These are phyloP conservation scores for Stylonectria norvegica DNA, from an alignment of 2,329 filamentous ascomycete genomes.

Conservation along the genomic window DNA sequence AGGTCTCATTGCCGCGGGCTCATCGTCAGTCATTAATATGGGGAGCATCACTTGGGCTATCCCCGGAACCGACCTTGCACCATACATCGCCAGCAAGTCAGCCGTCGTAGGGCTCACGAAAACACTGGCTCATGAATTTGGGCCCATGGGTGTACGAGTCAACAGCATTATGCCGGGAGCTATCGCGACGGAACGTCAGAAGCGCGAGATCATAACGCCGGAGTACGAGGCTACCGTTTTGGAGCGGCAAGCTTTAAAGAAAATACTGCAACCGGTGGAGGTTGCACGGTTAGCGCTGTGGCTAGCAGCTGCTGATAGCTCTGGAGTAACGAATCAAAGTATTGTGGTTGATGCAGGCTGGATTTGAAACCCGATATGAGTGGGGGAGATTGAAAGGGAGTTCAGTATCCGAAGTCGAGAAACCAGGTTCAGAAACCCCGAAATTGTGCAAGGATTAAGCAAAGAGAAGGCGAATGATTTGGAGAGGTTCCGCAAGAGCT, in stretches of 20 bases:
- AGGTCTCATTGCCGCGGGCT: slow-evolving; percentile 44
- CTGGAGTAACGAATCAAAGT: slow-evolving; percentile 43
- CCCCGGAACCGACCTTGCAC: slow-evolving; percentile 41
- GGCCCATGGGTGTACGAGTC: slow-evolving; percentile 44
- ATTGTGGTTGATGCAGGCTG: slow-evolving; percentile 35
- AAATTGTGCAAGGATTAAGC: no score
- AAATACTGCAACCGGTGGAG: slow-evolving; percentile 39
- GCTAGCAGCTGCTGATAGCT: slow-evolving; percentile 44
- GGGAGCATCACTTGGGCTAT: slow-evolving; percentile 48
- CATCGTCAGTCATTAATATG: slow-evolving; percentile 54
- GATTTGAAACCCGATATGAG: slow-evolving; percentile 7
- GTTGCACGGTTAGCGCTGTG: slow-evolving; percentile 46
- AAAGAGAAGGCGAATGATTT: no score
- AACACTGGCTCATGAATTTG: slow-evolving; percentile 52
- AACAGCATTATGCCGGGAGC: slow-evolving; percentile 50
- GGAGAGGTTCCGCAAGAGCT: no score
- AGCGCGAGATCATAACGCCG: slow-evolving; percentile 40
- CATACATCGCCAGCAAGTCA: slow-evolving; percentile 51
- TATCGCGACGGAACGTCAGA: slow-evolving; percentile 45
- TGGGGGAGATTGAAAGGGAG: no score
- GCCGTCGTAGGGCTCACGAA: slow-evolving; percentile 54
- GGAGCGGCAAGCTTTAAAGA: slow-evolving; percentile 40
- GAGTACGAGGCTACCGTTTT: slow-evolving; percentile 40
- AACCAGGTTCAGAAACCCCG: no score
- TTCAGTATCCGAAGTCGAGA: no score